Evolutionary conservation across 1,284 basidiomycete genomes (phyloP).

Genomic region (Pterula multifida): DNA sequence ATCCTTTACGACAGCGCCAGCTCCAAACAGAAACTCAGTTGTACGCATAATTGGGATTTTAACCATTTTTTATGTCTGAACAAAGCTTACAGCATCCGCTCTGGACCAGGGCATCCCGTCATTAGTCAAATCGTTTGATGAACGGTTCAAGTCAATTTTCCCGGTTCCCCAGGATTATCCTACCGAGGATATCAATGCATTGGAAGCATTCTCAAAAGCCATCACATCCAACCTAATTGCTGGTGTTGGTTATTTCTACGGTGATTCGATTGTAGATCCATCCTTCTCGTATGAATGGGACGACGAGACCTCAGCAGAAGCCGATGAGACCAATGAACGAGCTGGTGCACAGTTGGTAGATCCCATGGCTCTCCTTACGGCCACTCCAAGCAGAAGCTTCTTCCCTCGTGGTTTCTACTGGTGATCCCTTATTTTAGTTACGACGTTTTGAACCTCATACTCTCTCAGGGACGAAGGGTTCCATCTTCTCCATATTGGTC

Average conservation of each 20-base stretch:
- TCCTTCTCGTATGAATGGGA: slow-evolving; percentile 85
- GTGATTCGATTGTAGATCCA: slow-evolving; percentile 78
- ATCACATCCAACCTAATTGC: slow-evolving; percentile 85
- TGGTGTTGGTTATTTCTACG: slow-evolving; percentile 91
- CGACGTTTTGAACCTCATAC: slow-evolving; percentile 4
- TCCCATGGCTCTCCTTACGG: slow-evolving; percentile 72
- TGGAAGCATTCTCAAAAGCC: slow-evolving; percentile 71
- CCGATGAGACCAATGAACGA: slow-evolving; percentile 25
- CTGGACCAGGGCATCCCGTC: slow-evolving; percentile 60
- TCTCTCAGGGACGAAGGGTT: slow-evolving; percentile 83
- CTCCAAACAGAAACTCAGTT: slow-evolving; percentile 43
- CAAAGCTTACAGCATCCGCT: slow-evolving; percentile 31
- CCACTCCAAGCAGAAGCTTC: slow-evolving; percentile 89
- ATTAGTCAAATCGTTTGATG: slow-evolving; percentile 47
- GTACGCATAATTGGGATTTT: slow-evolving; percentile 32
- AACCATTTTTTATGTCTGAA: slow-evolving; percentile 7
- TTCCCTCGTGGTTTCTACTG: slow-evolving; percentile 97
- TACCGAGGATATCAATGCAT: slow-evolving; percentile 31
- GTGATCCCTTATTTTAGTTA: slow-evolving; percentile 25
- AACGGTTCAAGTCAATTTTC: slow-evolving; percentile 60
- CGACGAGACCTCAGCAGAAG: slow-evolving; percentile 34
- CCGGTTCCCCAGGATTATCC: slow-evolving; percentile 48
- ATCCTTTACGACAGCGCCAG: slow-evolving; percentile 72
- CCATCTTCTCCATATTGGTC: slow-evolving; percentile 81
- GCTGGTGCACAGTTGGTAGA: slow-evolving; percentile 59